Evolutionary conservation across 768 basidiomycete species (phyloP), one percentile per base, ranked within the genome.

Genomic region (Holtermanniella nyarrowii): DNA sequence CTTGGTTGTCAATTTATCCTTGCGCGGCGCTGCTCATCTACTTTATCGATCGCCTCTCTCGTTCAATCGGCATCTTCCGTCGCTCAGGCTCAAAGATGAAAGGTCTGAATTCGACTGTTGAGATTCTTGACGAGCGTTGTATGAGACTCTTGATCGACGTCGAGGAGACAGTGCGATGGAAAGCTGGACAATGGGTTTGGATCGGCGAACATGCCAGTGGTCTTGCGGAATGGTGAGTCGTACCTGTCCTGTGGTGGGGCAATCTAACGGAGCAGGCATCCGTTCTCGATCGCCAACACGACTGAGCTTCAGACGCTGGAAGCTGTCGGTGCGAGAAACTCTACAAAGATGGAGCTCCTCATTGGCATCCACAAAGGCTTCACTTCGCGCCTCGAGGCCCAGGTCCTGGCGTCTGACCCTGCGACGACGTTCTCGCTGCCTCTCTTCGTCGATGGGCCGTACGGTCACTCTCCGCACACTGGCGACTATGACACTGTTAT

Each of bases 231-330:
- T 52, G 50, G 50, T 51, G 37, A 18, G 50, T 51, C 12, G 16
- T 2, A 4, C 26, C 21, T n/a, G 5, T 12, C 4, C 14, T 27
- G n/a, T 7, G 16, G 10, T 14, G 3, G 5, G 3, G 4, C n/a
- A n/a, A 23, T 14, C 14, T 27, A 10, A 3, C n/a, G 3, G 16
- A 3, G 4, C 24, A 46, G 51, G 1, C 69, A 71, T 44, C 69
- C 69, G 0, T 68, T 71, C 56, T 65, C 61, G 4, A 63, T 66
- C 45, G 59, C 69, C 26, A 65, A 63, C 46, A 37, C 44, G 2
- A 27, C 46, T 10, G 45, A 23, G 31, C 37, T 3, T 13, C 16
- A 22, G 12, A 37, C n/a, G 7, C 31, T 18, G 20, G 23, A 44
- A 18, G 37, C 10, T 25, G 52, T 66, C 4, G 61, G 60, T 5